A percentile compares a stretch with the other conserved stretches of the same genome.
Conservation (phyloP, 1,284 basidiomycete species). For the Pyrrhoderma lamaoense region DNA sequence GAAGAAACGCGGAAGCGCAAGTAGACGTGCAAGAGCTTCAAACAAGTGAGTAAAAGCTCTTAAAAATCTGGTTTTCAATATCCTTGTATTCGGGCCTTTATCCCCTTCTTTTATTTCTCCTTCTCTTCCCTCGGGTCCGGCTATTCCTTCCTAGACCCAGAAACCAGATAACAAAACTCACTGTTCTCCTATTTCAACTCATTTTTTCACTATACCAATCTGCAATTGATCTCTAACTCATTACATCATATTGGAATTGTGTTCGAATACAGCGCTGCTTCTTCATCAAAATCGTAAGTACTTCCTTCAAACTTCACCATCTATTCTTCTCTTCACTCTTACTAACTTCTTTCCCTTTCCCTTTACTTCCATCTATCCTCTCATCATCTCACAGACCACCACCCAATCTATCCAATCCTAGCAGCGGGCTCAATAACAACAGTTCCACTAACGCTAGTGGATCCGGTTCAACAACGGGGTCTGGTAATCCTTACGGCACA, state of each 20-base stretch:
- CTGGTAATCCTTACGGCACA: conserved; percentile 12
- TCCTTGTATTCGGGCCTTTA: background rate
- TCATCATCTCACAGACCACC: background rate
- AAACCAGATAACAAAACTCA: too few relatives aligned
- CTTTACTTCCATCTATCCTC: too few relatives aligned
- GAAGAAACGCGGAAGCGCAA: conserved; percentile 56
- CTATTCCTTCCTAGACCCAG: too few relatives aligned
- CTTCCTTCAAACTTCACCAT: background rate
- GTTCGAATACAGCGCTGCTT: background rate
- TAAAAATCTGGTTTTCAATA: background rate
- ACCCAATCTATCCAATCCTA: conserved; percentile 7
- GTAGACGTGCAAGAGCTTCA: conserved; percentile 53
- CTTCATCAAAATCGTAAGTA: conserved; percentile 18
- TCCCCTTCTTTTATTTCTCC: background rate
- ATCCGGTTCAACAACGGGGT: too few relatives aligned
- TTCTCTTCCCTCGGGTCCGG: conserved; percentile 7
- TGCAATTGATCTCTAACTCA: too few relatives aligned
- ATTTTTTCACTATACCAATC: too few relatives aligned
- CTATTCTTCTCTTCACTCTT: conserved; percentile 1
- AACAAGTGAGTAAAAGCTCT: conserved; percentile 40
- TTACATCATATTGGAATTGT: too few relatives aligned
- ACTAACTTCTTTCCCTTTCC: background rate
- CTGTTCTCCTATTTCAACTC: too few relatives aligned
- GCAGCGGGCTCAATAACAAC: background rate
- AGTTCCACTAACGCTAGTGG: too few relatives aligned